phyloP scores from a whole-genome alignment of 1,284 basidiomycete species.

The Naganishia albida region DNA sequence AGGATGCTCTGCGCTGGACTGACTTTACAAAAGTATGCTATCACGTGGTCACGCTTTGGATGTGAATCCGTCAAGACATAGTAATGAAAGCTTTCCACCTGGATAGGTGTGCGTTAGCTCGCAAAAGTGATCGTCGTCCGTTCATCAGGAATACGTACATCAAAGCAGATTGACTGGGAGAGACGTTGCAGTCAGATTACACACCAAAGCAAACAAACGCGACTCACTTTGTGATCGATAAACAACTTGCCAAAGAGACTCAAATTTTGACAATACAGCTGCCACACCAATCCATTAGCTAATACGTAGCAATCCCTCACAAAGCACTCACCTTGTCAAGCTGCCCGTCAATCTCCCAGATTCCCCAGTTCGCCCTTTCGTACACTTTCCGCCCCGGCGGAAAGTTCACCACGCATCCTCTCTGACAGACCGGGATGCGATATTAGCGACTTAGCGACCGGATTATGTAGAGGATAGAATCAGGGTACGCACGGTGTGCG shows the following conservation, averaged over 20 bases:
- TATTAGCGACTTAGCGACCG: too few relatives aligned
- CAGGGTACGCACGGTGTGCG: constrained; percentile 65
- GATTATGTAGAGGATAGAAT: not conserved
- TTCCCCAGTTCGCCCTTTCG: constrained; percentile 81
- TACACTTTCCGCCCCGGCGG: constrained; percentile 92
- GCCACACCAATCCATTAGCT: not conserved
- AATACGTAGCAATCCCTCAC: not conserved
- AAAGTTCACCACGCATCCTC: constrained; percentile 67
- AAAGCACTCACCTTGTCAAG: constrained; percentile 67
- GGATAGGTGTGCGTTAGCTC: not conserved
- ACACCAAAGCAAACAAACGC: not conserved
- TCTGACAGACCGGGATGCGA: constrained; percentile 56
- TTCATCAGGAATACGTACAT: constrained; percentile 54
- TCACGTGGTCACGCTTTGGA: constrained; percentile 73
- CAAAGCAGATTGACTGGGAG: constrained; percentile 80
- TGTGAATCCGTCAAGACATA: constrained; percentile 87
- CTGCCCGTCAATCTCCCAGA: constrained; percentile 94
- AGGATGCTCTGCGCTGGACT: constrained; percentile 24
- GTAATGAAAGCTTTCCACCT: constrained; percentile 66
- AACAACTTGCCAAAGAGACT: constrained; percentile 98
- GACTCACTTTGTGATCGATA: constrained; percentile 80
- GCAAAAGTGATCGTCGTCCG: not conserved
- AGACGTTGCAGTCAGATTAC: not conserved
- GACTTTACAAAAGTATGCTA: constrained; percentile 96
- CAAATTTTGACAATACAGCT: constrained; percentile 95